Base-by-base conservation (phyloP, 2,329 filamentous ascomycete genomes). In the Colletotrichum liriopes region DNA sequence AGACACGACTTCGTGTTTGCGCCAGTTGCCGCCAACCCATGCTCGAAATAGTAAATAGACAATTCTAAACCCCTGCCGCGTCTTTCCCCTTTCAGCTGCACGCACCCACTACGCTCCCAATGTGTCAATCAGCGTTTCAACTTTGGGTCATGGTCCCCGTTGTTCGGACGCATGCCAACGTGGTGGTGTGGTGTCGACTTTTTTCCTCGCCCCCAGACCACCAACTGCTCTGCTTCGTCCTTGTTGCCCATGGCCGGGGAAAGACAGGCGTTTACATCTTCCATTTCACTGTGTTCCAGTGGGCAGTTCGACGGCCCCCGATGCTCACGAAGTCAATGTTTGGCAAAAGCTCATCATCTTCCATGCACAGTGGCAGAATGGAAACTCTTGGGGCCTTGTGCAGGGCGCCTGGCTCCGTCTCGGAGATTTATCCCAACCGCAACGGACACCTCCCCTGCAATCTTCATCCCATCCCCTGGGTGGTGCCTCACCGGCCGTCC, bases 401-500 rank as follows among this genome's bases (percentile, higher is more conserved):
- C 37, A 67, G 56, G 20, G 45, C 67, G 63, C 32, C 55, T 47
- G 35, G 63, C 56, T 71, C 63, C 69, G 65, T 72, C 65, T 72
- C 65, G 69, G 69, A 72, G 69, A 72, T 69, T 72, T 72, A 64
- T 60, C 54, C 32, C 45, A 64, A 72, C 69, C 47, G 65, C 41
- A 72, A 69, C 39, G 54, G 64, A 60, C 59, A 49, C 39, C 49
- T 37, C 45, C 69, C 69, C 69, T 72, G 59, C 69, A 72, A 45
- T 60, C 59, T 65, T 65, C 65, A 69, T 69, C 39, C 65, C 45
- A 37, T 64, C 52, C 61, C 65, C 65, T 64, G 58, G 54, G 52
- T 60, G 52, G 43, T 20, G 52, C 52, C 69, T 68, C 49, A 23
- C 41, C 56, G 56, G 64, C 49, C 23, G 43, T 32, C 65, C 56